Evolutionary conservation across 495 filamentous ascomycete genomes (phyloP).

Genomic region (Evansstolkia leycettana): DNA sequence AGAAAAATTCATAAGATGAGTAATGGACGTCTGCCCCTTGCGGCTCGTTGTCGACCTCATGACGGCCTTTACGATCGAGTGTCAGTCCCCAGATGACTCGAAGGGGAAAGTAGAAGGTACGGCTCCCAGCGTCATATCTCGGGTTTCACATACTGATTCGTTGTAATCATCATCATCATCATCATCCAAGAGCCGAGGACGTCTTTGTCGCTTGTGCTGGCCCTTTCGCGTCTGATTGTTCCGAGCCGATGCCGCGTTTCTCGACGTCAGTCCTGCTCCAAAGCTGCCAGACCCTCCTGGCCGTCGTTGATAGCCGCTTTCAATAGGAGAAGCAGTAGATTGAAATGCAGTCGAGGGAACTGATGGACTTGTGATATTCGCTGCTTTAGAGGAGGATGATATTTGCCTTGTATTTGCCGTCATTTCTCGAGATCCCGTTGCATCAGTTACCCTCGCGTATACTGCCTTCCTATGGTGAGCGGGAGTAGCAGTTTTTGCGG

Average conservation of each 20-base stretch:
- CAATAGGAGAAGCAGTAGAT: conserved; percentile 15
- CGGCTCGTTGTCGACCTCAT: conserved; percentile 76
- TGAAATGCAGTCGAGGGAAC: conserved; percentile 28
- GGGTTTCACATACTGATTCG: conserved; percentile 52
- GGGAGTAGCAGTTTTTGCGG: no score
- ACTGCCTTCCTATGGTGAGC: not conserved
- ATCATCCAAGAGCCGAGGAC: conserved; percentile 52
- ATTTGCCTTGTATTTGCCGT: conserved; percentile 35
- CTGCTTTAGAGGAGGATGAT: conserved; percentile 31
- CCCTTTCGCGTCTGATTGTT: conserved; percentile 66
- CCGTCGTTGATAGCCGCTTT: conserved; percentile 49
- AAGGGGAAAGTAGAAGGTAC: no score
- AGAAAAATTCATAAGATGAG: conserved; percentile 87
- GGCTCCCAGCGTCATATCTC: no score
- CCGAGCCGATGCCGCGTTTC: conserved; percentile 38
- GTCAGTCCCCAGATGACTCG: conserved; percentile 2
- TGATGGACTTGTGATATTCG: conserved; percentile 26
- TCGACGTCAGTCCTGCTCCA: conserved; percentile 46
- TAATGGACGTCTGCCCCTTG: conserved; percentile 91
- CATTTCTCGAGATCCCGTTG: conserved; percentile 21
- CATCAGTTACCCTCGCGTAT: not conserved
- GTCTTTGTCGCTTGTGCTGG: conserved; percentile 55
- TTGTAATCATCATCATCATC: conserved; percentile 79
- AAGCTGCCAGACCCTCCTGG: conserved; percentile 50
- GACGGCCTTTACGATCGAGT: conserved; percentile 39